phyloP scores from a whole-genome alignment of 768 basidiomycete species.

The Mycena vulgaris region DNA sequence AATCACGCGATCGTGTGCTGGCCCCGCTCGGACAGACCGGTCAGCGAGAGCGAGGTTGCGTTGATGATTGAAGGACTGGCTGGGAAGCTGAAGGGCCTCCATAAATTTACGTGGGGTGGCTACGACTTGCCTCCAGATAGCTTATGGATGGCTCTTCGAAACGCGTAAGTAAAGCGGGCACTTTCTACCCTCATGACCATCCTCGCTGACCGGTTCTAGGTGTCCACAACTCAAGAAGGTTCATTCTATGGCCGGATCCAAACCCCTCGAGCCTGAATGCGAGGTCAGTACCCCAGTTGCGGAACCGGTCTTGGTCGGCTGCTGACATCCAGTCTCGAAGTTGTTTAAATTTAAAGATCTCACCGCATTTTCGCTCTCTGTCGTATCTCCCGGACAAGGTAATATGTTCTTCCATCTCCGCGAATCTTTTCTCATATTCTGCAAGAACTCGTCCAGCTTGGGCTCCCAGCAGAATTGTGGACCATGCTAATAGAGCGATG shows the following conservation, averaged over 20 bases:
- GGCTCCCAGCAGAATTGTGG: constrained; percentile 39
- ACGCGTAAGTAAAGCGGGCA: background rate
- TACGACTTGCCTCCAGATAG: constrained; percentile 1
- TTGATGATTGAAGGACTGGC: background rate
- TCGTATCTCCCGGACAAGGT: background rate
- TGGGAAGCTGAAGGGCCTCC: background rate
- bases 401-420: background rate
- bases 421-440: background rate
- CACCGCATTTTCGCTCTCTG: constrained; percentile 5
- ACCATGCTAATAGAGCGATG: constrained; percentile 31
- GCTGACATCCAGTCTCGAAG: background rate
- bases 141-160: constrained; percentile 19
- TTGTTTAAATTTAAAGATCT: constrained; percentile 29
- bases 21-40: constrained; percentile 2
- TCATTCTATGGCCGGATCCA: background rate
- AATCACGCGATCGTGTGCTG: constrained; percentile 9
- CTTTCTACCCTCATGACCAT: background rate
- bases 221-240: constrained; percentile 29
- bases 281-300: constrained; percentile 12
- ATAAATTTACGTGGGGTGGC: constrained; percentile 34
- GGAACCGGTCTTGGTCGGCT: background rate
- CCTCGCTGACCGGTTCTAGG: background rate
- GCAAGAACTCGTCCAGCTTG: background rate
- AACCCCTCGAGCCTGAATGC: constrained; percentile 2
- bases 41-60: constrained; percentile 5